These are phyloP conservation scores for Arachis hypogaea DNA, from an alignment of 306 rosid species.

Conservation along the genomic window DNA sequence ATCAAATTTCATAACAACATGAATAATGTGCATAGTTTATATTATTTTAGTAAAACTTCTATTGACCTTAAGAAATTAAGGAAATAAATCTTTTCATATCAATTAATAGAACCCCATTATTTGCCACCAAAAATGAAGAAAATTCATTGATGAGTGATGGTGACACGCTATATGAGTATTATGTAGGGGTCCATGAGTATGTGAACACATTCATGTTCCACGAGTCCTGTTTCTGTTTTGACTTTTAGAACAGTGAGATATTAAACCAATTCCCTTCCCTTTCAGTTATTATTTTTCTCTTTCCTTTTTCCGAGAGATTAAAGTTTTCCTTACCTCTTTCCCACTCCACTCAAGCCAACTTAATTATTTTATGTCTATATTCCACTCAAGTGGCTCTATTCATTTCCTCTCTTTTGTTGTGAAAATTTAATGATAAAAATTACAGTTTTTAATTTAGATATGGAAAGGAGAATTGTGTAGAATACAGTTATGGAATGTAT, in stretches of 20 bases:
- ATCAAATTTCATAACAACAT: no score
- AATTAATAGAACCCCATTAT: no score
- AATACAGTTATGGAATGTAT: no score
- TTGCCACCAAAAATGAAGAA: constrained; percentile 28
- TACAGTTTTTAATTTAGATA: no score
- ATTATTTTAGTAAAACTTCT: background rate
- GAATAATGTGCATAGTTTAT: background rate
- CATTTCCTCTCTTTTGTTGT: background rate
- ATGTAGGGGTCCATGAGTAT: constrained; percentile 49
- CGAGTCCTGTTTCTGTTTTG: constrained; percentile 37
- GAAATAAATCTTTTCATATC: no score
- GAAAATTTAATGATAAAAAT: background rate
- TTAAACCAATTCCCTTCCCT: constrained; percentile 19
- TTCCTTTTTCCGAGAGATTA: constrained; percentile 41
- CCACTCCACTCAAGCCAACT: constrained; percentile 48
- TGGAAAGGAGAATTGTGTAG: no score
- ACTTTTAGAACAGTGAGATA: constrained; percentile 26
- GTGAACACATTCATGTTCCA: constrained; percentile 54
- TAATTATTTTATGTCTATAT: constrained; percentile 35
- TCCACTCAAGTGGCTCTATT: constrained; percentile 28
- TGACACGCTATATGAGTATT: no score
- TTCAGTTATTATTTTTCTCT: constrained; percentile 12
- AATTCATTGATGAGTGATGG: no score
- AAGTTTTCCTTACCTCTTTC: constrained; percentile 20
- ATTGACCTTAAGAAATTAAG: no score